Evolutionary conservation across 2,329 filamentous ascomycete genomes (phyloP).

Genomic region (Talaromyces sp.): DNA sequence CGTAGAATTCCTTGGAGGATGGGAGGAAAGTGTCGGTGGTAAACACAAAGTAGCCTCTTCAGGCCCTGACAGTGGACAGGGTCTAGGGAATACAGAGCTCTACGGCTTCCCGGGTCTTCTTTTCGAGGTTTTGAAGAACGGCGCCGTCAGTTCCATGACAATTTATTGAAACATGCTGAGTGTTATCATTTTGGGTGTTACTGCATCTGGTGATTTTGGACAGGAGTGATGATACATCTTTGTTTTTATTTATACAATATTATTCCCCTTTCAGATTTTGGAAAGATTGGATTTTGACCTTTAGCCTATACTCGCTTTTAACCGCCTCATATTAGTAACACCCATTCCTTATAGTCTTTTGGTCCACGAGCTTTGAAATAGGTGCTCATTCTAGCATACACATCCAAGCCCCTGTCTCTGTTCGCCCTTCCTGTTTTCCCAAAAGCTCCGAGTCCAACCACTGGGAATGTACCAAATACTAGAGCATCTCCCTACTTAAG

Average conservation of each 20-base stretch:
- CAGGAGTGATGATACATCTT: background rate
- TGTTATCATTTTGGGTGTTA: background rate
- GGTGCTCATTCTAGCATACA: too few species aligned
- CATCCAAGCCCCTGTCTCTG: too few species aligned
- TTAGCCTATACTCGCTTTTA: background rate
- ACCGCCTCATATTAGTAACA: too few species aligned
- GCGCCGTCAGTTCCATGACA: conserved; percentile 81
- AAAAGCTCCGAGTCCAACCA: too few species aligned
- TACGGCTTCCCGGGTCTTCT: conserved; percentile 92
- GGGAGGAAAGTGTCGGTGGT: conserved; percentile 67
- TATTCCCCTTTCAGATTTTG: background rate
- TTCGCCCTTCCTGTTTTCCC: background rate
- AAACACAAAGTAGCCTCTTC: conserved; percentile 43
- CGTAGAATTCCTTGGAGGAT: conserved; percentile 77
- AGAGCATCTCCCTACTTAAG: background rate
- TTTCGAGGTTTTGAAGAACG: conserved; percentile 94
- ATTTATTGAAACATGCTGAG: conserved; percentile 60
- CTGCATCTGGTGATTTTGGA: background rate
- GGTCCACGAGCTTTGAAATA: too few species aligned
- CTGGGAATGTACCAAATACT: too few species aligned
- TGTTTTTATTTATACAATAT: background rate
- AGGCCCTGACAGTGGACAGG: conserved; percentile 46
- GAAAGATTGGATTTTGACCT: background rate
- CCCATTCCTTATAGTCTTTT: too few species aligned
- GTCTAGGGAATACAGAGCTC: conserved; percentile 72